These are phyloP conservation scores for Thymus mandschuricus DNA, from an alignment of 257 asterid species.

Conservation along the genomic window DNA sequence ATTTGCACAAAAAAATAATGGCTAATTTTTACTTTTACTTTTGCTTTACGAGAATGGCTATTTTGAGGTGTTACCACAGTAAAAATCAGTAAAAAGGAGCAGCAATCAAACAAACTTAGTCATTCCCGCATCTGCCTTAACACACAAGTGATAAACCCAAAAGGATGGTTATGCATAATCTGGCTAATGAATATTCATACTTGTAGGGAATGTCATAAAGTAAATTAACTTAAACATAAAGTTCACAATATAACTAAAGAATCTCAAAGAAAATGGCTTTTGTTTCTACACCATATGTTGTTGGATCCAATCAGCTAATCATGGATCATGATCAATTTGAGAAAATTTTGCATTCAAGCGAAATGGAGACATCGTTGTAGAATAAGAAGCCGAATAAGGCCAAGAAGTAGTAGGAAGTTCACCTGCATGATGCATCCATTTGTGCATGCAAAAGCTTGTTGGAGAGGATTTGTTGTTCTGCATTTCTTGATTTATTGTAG, in stretches of 20 bases:
- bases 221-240: background rate
- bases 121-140: background rate
- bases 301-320: conserved; percentile 5
- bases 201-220: background rate
- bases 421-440: conserved; percentile 96
- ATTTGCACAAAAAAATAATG: background rate
- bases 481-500: conserved; percentile 70
- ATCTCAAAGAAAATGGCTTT: background rate
- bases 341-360: too few species aligned
- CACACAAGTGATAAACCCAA: background rate
- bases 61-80: background rate
- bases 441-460: conserved; percentile 93
- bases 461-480: conserved; percentile 56
- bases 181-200: background rate
- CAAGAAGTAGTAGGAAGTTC: conserved; percentile 27
- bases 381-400: conserved; percentile 7
- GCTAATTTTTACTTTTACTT: too few species aligned
- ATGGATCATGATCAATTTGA: too few species aligned
- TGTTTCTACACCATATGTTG: conserved; percentile 1
- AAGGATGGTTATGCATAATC: conserved; percentile 1
- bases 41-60: too few species aligned
- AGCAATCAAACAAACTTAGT: background rate
- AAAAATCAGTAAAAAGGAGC: background rate
- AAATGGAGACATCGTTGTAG: conserved; percentile 1
- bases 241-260: background rate